Conservation (phyloP, 768 basidiomycete species). For the Leccinellum rugosiceps region DNA sequence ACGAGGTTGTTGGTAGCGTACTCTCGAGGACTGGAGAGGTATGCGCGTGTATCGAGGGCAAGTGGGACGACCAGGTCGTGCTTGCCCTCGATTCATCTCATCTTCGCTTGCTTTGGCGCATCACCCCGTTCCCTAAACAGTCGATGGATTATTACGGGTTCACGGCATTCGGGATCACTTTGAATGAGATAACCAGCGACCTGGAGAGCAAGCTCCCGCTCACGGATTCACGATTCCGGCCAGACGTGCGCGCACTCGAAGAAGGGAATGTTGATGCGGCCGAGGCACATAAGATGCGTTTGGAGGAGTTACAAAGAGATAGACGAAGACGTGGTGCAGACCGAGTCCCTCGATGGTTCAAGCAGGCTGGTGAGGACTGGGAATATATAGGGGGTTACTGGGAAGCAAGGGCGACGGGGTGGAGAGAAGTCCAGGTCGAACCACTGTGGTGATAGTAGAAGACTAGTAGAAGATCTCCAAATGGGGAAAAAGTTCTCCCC, state of each 20-base stretch:
- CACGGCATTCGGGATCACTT: constrained; percentile 71
- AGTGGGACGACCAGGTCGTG: constrained; percentile 84
- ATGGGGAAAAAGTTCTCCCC: background rate
- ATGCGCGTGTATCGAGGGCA: constrained; percentile 72
- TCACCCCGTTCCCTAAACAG: constrained; percentile 69
- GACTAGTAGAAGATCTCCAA: background rate
- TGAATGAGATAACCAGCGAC: constrained; percentile 77
- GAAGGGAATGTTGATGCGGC: constrained; percentile 69
- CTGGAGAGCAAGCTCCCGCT: constrained; percentile 62
- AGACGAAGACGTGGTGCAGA: constrained; percentile 62
- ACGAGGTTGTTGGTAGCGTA: constrained; percentile 65
- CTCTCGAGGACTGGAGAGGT: constrained; percentile 51
- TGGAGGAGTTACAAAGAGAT: constrained; percentile 77
- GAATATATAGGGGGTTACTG: constrained; percentile 78
- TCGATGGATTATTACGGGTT: constrained; percentile 77
- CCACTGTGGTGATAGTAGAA: constrained; percentile 65
- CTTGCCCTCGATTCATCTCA: constrained; percentile 64
- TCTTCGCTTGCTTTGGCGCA: constrained; percentile 76
- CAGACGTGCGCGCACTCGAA: constrained; percentile 82
- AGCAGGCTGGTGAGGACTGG: constrained; percentile 68
- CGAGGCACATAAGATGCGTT: constrained; percentile 64
- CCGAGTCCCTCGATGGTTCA: constrained; percentile 71
- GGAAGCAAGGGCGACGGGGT: constrained; percentile 66
- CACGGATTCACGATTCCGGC: constrained; percentile 79
- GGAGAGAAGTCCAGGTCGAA: constrained; percentile 49